Conservation (phyloP, 306 rosid species). For the Benincasa hispida region DNA sequence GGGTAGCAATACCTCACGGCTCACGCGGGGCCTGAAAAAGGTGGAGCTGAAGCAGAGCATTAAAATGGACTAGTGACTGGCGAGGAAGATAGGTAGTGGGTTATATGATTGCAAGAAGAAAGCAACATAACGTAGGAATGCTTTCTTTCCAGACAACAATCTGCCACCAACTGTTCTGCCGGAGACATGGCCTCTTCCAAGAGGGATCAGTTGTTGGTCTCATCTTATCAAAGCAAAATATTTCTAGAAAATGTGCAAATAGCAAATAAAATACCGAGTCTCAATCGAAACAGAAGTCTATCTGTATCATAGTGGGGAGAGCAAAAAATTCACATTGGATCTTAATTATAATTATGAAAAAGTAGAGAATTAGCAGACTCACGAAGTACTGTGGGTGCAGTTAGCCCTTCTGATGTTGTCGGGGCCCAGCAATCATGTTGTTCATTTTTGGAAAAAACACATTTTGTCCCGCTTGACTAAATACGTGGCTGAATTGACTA, state of each 20-base stretch:
- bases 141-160: background rate
- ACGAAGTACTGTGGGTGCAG: background rate
- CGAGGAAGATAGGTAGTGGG: background rate
- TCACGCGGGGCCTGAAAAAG: conserved; percentile 2
- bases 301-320: background rate
- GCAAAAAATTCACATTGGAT: background rate
- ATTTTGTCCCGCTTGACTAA: background rate
- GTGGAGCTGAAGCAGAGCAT: background rate
- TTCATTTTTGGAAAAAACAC: background rate
- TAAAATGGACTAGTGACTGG: conserved; percentile 1
- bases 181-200: background rate
- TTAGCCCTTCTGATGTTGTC: background rate
- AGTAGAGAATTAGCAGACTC: background rate
- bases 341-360: background rate
- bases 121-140: conserved; percentile 5
- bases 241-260: background rate
- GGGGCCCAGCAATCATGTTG: conserved; percentile 1
- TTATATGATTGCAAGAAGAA: conserved; percentile 7
- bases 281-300: background rate
- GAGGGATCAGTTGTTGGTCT: background rate
- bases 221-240: background rate
- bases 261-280: background rate
- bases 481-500: background rate
- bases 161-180: background rate
- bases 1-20: background rate